These are phyloP conservation scores for Blastocystis sp. DNA, from an alignment of 352 stramenopile genomes.

Conservation along the genomic window DNA sequence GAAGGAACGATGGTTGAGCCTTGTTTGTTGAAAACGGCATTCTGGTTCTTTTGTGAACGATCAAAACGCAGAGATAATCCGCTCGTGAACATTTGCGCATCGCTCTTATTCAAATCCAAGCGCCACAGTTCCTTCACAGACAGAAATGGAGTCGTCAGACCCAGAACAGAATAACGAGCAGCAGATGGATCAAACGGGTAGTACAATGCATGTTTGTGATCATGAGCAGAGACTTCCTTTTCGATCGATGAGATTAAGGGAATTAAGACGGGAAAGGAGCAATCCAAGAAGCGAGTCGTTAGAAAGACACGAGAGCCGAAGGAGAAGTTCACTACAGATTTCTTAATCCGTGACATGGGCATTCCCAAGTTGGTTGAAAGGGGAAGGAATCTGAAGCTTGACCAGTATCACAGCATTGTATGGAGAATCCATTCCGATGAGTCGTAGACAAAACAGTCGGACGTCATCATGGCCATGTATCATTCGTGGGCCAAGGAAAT, in stretches of 20 bases:
- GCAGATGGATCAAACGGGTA: too few relatives aligned
- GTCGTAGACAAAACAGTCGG: neutral
- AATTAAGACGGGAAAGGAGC: neutral
- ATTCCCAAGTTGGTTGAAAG: conserved; percentile 2
- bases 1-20: too few relatives aligned
- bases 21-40: too few relatives aligned
- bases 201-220: neutral
- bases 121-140: too few relatives aligned
- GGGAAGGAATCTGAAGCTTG: neutral
- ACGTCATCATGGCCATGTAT: conserved; percentile 3
- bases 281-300: neutral
- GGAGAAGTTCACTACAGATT: conserved; percentile 13
- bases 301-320: neutral
- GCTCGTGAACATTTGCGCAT: too few relatives aligned
- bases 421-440: neutral
- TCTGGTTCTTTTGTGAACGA: too few relatives aligned
- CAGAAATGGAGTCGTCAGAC: too few relatives aligned
- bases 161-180: too few relatives aligned
- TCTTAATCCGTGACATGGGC: neutral
- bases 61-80: too few relatives aligned
- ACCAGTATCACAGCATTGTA: neutral
- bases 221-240: neutral
- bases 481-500: neutral
- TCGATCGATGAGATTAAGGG: conserved; percentile 23
- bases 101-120: too few relatives aligned